Evolutionary conservation across 306 rosid species (phyloP), one percentile per base, ranked within the genome.

Genomic region (Dryas drummondii): DNA sequence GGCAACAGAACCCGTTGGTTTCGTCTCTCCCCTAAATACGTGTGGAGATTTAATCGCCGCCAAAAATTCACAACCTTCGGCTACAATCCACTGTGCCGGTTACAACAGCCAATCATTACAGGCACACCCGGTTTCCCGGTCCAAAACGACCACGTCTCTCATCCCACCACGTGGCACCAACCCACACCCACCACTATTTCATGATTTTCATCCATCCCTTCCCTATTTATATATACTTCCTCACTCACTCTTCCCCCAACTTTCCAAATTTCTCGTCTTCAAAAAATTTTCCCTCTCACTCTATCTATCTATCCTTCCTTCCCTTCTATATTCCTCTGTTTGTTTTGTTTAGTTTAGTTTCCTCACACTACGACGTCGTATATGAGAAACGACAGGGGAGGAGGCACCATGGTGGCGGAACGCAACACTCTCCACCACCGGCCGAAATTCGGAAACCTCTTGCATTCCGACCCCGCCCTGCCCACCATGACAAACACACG

Each of bases 391-490:
- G 60, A 68, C 3, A 60, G 80, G 9, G 75, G 80, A 14, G 85
- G 86, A 27, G 82, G 82, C 32, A 69, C 78, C 68, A 85, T 86
- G 86, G 65, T 84, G 14, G 75, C 70, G 14, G 93, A 84, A 6
- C 73, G 46, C 9, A 76, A 54, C 14, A 66, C 40, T 27, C 44
- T 53, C 1, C 82, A 58, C 49, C 74, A 58, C 46, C 73, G 94
- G 47, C 89, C 81, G 0, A 85, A 76, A 52, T 79, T 94, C 19
- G 93, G 89, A 41, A 72, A 87, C 6, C 57, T 86, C 0, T 68
- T 94, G 9, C 86, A 79, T 7, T 91, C 98, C 32, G 93, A 94
- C 14, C 74, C 90, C 0, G 41, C 80, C 66, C 22, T 62, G 41
- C 47, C 78, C 42, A 15, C 78, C 65, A 70, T 47, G 4, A 16